A percentile compares a stretch with the other conserved stretches of the same genome.
These are phyloP conservation scores for Larix kaempferi DNA, from an alignment of 75 land plant genomes.

Conservation along the genomic window DNA sequence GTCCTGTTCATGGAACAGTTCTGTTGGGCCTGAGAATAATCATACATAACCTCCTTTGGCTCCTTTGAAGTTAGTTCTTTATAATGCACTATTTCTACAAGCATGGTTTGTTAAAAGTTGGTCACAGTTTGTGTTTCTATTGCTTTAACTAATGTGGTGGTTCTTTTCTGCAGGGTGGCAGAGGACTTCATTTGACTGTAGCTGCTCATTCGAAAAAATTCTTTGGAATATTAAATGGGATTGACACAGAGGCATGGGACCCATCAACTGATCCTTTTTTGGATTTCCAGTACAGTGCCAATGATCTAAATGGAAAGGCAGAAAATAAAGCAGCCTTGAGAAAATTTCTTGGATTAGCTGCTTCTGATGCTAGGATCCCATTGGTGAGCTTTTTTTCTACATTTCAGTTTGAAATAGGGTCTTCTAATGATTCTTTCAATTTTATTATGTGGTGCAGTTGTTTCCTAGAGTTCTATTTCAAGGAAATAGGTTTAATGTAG, in stretches of 20 bases:
- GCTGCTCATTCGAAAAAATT: conserved; percentile 77
- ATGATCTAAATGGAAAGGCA: conserved; percentile 75
- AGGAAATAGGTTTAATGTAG: background rate
- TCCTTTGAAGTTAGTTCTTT: background rate
- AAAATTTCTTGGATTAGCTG: conserved; percentile 54
- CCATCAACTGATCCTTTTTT: conserved; percentile 79
- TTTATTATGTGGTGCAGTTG: background rate
- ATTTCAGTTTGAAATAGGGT: background rate
- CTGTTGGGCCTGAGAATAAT: background rate
- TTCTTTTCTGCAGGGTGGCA: conserved; percentile 67
- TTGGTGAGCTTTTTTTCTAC: conserved; percentile 43
- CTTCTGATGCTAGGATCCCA: conserved; percentile 46
- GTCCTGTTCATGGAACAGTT: background rate
- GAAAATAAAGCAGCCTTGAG: conserved; percentile 64
- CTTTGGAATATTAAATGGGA: conserved; percentile 88
- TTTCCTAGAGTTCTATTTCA: background rate
- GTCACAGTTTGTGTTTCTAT: background rate
- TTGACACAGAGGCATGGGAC: conserved; percentile 90
- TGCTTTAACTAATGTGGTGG: background rate
- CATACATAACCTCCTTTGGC: background rate
- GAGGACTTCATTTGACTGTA: conserved; percentile 75
- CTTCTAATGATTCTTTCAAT: background rate
- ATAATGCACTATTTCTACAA: background rate
- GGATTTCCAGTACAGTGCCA: conserved; percentile 68
- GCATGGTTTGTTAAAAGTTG: background rate